Percentiles rank a stretch among this genome's conserved stretches.
Conservation (phyloP, 305 asterid species). For the Striga hermonthica region DNA sequence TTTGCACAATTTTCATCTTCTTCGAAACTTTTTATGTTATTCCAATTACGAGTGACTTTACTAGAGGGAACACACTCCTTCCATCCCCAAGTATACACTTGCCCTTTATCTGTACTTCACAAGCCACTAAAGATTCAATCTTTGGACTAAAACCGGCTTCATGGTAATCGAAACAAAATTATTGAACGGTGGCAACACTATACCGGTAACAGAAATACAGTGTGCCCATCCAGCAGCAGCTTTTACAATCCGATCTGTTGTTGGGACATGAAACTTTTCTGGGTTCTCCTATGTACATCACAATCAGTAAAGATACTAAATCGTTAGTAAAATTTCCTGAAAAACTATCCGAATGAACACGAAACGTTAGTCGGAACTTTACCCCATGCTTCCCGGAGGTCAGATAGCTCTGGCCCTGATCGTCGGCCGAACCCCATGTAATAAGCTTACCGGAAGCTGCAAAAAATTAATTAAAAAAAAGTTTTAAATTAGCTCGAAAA, state of each 20-base stretch:
- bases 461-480: background rate
- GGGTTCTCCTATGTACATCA: constrained; percentile 46
- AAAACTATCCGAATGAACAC: background rate
- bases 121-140: constrained; percentile 1
- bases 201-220: constrained; percentile 63
- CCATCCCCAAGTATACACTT: constrained; percentile 72
- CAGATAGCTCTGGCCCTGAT: constrained; percentile 74
- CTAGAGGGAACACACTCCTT: constrained; percentile 68
- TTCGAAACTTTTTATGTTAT: constrained; percentile 34
- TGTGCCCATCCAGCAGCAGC: constrained; percentile 84
- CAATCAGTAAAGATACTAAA: constrained; percentile 28
- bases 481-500: background rate
- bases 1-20: constrained; percentile 35
- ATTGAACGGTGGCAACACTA: background rate
- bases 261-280: constrained; percentile 54
- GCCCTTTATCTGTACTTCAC: constrained; percentile 46
- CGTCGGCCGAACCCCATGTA: constrained; percentile 79
- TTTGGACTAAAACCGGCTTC: too few relatives aligned
- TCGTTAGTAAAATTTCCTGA: constrained; percentile 15
- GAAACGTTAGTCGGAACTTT: constrained; percentile 27
- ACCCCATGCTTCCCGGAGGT: constrained; percentile 81
- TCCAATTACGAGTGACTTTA: constrained; percentile 37
- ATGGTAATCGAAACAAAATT: too few relatives aligned
- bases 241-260: constrained; percentile 42
- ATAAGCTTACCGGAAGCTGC: constrained; percentile 56